These are phyloP conservation scores for Angomonas ambiguus DNA, from an alignment of 208 protist species.

Conservation along the genomic window DNA sequence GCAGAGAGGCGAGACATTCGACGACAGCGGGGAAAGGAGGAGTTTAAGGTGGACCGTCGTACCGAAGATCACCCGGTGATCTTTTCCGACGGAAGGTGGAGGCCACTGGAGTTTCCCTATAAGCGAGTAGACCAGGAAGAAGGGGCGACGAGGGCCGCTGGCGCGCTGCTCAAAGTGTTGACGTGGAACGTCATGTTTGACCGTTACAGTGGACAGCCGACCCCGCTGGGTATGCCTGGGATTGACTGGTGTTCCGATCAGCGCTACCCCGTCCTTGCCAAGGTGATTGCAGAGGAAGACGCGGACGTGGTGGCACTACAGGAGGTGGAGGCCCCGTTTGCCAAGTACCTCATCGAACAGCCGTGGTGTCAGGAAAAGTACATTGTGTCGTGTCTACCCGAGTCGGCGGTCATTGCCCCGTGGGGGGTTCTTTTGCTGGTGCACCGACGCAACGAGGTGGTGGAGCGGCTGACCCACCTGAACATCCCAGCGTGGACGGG, in stretches of 20 bases:
- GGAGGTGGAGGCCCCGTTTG: constrained; percentile 81
- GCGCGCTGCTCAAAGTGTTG: constrained; percentile 43
- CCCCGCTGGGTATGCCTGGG: constrained; percentile 86
- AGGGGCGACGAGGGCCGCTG: background rate
- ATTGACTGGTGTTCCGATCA: constrained; percentile 89
- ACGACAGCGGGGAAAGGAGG: constrained; percentile 20
- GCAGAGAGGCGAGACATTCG: constrained; percentile 35
- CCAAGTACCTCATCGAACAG: constrained; percentile 59
- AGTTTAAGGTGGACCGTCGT: constrained; percentile 13
- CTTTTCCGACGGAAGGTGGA: constrained; percentile 16
- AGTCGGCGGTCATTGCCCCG: constrained; percentile 53
- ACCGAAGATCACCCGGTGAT: background rate
- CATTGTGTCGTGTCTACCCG: constrained; percentile 59
- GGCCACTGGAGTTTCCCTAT: constrained; percentile 11
- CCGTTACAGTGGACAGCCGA: constrained; percentile 84
- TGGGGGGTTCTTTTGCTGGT: constrained; percentile 85
- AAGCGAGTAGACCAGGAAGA: background rate
- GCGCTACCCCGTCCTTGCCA: constrained; percentile 82
- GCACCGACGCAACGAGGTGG: constrained; percentile 35
- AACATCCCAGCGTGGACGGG: constrained; percentile 87
- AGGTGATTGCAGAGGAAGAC: constrained; percentile 61
- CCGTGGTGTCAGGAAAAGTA: constrained; percentile 71
- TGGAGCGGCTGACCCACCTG: constrained; percentile 54
- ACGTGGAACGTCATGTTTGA: constrained; percentile 93
- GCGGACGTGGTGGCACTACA: constrained; percentile 90